Base-by-base conservation (phyloP, 2,329 filamentous ascomycete genomes). In the Neofusicoccum sp. region DNA sequence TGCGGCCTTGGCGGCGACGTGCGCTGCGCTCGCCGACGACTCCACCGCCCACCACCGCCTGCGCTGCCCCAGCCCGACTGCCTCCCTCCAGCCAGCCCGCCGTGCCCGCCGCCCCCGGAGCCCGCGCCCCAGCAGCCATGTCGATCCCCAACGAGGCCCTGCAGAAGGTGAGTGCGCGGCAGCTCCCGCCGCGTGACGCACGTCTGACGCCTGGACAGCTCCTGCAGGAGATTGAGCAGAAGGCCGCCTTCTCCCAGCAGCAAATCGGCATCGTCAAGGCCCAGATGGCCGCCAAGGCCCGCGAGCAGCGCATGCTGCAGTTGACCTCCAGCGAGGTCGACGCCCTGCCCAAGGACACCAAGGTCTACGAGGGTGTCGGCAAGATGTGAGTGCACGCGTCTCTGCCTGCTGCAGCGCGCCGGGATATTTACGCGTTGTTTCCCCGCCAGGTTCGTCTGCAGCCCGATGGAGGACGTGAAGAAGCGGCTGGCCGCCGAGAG, bases 91-190 rank as follows among this genome's bases (percentile, higher is more conserved):
- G 6, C 26, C 41, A n/a, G 41, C 41, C 16, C 33, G 14, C 33
- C 57, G 49, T 31, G 26, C 28, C 43, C 34, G 26, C 57, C 11
- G n/a, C 45, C 14, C 14, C 51, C 34, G 16, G 38, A 40, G 34
- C 43, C 34, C 33, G 14, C 34, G 33, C 30, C 41, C 20, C 36
- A 9, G 51, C 62, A 70, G 84, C 69, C 56, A 97, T 98, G 93
- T 91, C 93, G 59, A 95, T 98, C 68, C 89, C 93, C 58, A 96
- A 96, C 71, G 91, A 96, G 79, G 92, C 93, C 62, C 81, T 98
- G 65, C 90, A 96, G 75, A 96, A 97, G 88, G 93, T 93, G 73
- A 63, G 76, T 49, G 11, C 8, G 36, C 57, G 31, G 34, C 4
- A 26, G 20, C 24, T 4, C 36, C 6, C 20, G 6, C 47, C 5